Evolutionary conservation across 2,329 filamentous ascomycete species (phyloP).

Genomic region (Didymella pinodella): DNA sequence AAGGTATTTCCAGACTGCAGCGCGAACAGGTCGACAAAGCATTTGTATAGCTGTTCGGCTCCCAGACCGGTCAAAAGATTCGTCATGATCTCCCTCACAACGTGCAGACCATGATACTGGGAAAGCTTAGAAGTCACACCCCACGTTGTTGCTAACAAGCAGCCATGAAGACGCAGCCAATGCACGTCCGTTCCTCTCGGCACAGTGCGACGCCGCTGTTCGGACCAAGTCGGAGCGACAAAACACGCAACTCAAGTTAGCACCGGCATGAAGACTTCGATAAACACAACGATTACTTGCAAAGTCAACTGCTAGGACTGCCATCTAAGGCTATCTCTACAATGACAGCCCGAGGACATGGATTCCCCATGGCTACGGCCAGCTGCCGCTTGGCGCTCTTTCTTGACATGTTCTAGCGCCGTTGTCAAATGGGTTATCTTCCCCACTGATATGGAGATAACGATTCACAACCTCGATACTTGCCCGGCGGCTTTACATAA

Average conservation of each 20-base stretch:
- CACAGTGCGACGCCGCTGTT: background rate
- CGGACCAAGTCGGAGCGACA: slow-evolving; percentile 14
- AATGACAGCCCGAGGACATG: slow-evolving; percentile 2
- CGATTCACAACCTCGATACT: slow-evolving; percentile 9
- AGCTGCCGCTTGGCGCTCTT: slow-evolving; percentile 18
- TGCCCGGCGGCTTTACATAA: slow-evolving; percentile 20
- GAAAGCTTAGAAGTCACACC: slow-evolving; percentile 5
- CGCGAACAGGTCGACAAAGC: background rate
- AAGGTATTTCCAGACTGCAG: background rate
- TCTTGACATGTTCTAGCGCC: slow-evolving; percentile 8
- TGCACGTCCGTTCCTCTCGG: background rate
- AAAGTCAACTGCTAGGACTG: background rate
- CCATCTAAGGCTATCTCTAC: slow-evolving; percentile 3
- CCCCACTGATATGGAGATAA: slow-evolving; percentile 24
- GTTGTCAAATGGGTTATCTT: slow-evolving; percentile 10
- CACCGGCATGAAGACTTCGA: background rate
- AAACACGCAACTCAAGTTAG: background rate
- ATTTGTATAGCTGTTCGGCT: background rate
- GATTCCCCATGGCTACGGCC: background rate
- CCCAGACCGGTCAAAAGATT: background rate
- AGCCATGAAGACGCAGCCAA: slow-evolving; percentile 6
- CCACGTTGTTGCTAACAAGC: slow-evolving; percentile 13
- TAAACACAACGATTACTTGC: background rate
- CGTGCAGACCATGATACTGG: background rate
- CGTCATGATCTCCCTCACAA: background rate